Evolutionary conservation across 352 stramenopile genomes (phyloP).

Genomic region (Aphanomyces euteiches): DNA sequence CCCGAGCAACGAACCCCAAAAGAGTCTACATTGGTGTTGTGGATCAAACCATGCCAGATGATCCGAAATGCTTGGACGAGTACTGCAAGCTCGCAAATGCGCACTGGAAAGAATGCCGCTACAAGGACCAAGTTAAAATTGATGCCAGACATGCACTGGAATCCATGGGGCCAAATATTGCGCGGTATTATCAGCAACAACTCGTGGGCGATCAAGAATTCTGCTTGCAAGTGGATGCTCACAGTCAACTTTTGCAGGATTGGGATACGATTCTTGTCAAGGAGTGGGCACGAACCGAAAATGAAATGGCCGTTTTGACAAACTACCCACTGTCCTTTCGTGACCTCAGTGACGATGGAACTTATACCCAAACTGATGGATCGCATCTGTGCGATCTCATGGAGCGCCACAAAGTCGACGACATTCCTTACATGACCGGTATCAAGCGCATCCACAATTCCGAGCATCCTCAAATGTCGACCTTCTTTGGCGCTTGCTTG

Average conservation of each 20-base stretch:
- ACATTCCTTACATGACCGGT: conserved; percentile 11
- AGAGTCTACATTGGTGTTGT: conserved; percentile 24
- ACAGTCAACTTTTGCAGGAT: conserved; percentile 15
- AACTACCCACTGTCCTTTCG: conserved; percentile 12
- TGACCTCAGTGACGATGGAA: background rate
- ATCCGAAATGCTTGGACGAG: conserved; percentile 22
- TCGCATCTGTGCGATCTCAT: conserved; percentile 19
- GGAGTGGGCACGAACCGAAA: conserved; percentile 25
- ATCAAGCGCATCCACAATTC: conserved; percentile 21
- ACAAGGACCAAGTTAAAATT: conserved; percentile 26
- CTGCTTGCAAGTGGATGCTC: conserved; percentile 29
- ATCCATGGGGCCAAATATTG: conserved; percentile 22
- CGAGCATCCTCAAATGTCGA: conserved; percentile 23
- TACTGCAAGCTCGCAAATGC: conserved; percentile 23
- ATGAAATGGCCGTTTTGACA: conserved; percentile 29
- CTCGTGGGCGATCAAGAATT: conserved; percentile 29
- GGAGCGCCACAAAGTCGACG: background rate
- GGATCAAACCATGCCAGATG: conserved; percentile 19
- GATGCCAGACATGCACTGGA: background rate
- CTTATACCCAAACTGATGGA: background rate
- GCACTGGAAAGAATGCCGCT: conserved; percentile 17
- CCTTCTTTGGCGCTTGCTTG: conserved; percentile 35
- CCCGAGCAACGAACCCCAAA: conserved; percentile 14
- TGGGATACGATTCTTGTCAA: conserved; percentile 28
- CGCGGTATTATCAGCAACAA: conserved; percentile 26